Percentiles rank a stretch among this genome's conserved stretches.
Evolutionary conservation across 2,329 filamentous ascomycete genomes (phyloP).

Genomic region (Ceratocystis diversiconidia): DNA sequence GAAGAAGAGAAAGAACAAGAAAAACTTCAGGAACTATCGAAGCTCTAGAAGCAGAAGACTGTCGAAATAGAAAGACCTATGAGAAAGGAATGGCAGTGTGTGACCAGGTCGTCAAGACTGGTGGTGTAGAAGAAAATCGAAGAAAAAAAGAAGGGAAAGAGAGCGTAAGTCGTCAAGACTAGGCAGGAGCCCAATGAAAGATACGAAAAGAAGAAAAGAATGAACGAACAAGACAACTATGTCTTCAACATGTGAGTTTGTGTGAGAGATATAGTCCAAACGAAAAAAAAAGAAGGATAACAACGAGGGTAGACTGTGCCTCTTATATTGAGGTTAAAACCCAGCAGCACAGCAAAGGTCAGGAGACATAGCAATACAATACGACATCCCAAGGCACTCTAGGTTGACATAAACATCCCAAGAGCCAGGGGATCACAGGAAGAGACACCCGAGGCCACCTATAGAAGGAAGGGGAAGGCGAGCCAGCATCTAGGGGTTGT

Average conservation of each 20-base stretch:
- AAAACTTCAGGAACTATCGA: conserved; percentile 8
- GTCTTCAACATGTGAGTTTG: neutral
- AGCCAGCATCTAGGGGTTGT: conserved; percentile 1
- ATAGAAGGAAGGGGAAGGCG: neutral
- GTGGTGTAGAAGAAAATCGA: neutral
- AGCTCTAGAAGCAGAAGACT: neutral
- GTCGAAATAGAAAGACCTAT: neutral
- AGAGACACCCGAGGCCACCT: neutral
- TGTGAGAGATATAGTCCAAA: neutral
- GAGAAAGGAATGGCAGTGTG: neutral
- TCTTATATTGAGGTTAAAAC: neutral
- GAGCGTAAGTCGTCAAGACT: conserved; percentile 15
- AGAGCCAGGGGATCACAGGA: neutral
- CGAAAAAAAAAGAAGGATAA: neutral
- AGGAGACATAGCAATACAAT: neutral
- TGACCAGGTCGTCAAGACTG: neutral
- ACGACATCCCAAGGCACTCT: neutral
- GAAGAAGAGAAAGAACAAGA: neutral
- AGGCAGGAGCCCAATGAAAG: neutral
- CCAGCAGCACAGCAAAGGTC: neutral
- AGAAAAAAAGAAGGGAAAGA: conserved; percentile 2
- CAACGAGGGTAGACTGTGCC: neutral
- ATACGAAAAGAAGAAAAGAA: conserved; percentile 10
- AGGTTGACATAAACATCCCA: neutral
- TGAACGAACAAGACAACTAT: neutral